Evolutionary conservation across 1,284 basidiomycete species (phyloP).

Genomic region (Volvariella surrecta): DNA sequence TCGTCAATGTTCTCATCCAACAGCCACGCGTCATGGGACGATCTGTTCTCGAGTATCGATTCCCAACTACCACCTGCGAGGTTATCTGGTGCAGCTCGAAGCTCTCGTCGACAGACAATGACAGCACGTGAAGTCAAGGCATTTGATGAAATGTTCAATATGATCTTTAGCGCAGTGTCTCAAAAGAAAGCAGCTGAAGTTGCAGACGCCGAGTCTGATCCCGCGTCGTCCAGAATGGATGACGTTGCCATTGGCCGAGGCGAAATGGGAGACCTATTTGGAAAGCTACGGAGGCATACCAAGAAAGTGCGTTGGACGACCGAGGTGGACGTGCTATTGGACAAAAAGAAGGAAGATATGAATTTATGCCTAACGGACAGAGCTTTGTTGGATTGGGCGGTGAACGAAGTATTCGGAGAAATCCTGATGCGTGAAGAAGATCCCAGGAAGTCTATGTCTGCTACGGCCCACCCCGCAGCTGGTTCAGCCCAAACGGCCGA

Average conservation of each 20-base stretch:
- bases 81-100: slow-evolving; percentile 10
- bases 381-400: slow-evolving; percentile 72
- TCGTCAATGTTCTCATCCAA: slow-evolving; percentile 23
- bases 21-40: slow-evolving; percentile 42
- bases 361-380: slow-evolving; percentile 61
- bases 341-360: slow-evolving; percentile 71
- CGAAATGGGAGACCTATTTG: slow-evolving; percentile 32
- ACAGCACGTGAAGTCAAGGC: slow-evolving; percentile 56
- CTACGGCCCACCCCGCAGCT: background rate
- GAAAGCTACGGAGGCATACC: slow-evolving; percentile 39
- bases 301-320: slow-evolving; percentile 42
- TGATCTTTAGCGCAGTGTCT: slow-evolving; percentile 54
- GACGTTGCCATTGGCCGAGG: slow-evolving; percentile 2
- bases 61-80: slow-evolving; percentile 3
- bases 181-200: slow-evolving; percentile 19
- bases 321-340: slow-evolving; percentile 51
- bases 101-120: slow-evolving; percentile 45
- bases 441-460: slow-evolving; percentile 22
- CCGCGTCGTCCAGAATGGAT: background rate
- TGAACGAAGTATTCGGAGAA: slow-evolving; percentile 59
- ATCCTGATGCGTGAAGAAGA: slow-evolving; percentile 39
- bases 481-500: too few relatives aligned
- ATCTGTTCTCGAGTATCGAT: slow-evolving; percentile 38
- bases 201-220: background rate
- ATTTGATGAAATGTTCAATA: slow-evolving; percentile 65